A percentile compares a stretch with the other conserved stretches of the same genome.
Evolutionary conservation across 345 rosid species (phyloP).

Genomic region (Bretschneidera sinensis): DNA sequence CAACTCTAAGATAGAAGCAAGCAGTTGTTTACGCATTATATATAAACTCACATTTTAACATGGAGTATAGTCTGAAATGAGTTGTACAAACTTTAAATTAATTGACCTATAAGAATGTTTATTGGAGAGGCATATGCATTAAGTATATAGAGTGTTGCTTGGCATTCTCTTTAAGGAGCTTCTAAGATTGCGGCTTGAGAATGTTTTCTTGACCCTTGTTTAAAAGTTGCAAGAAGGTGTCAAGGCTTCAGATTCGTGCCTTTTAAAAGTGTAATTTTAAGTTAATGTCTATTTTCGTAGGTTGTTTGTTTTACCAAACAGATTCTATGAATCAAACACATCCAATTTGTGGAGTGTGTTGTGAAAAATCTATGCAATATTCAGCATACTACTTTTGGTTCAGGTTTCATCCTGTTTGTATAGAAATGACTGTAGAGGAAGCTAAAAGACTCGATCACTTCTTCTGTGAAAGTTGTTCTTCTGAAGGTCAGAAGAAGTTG

Average conservation of each 20-base stretch:
- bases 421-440: constrained; percentile 78
- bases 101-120: background rate
- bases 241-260: background rate
- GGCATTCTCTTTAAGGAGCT: background rate
- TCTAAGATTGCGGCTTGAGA: background rate
- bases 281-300: background rate
- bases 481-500: constrained; percentile 59
- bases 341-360: constrained; percentile 9
- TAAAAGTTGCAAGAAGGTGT: background rate
- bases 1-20: too few species aligned
- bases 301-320: background rate
- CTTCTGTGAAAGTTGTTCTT: constrained; percentile 79
- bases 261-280: background rate
- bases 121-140: background rate
- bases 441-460: constrained; percentile 78
- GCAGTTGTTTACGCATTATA: background rate
- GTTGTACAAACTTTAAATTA: background rate
- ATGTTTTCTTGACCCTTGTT: background rate
- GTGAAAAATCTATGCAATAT: constrained; percentile 18
- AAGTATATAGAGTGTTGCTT: background rate
- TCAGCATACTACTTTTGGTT: constrained; percentile 46
- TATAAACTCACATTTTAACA: background rate
- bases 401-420: constrained; percentile 99
- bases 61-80: background rate
- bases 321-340: constrained; percentile 5